phyloP scores from a whole-genome alignment of 257 asterid genomes.

The Henckelia pumila region DNA sequence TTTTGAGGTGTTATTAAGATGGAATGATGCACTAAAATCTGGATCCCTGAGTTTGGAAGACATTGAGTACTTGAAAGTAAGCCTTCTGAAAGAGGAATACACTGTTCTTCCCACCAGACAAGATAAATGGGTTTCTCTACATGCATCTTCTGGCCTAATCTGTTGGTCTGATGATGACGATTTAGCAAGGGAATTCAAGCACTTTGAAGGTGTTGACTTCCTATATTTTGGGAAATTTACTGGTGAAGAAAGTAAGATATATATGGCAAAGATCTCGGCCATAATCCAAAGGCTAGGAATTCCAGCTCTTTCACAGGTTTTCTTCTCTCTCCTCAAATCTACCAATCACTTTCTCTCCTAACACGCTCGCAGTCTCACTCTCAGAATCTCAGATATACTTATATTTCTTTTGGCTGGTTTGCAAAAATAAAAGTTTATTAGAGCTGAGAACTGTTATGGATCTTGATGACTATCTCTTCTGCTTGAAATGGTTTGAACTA shows the following conservation, averaged over 20 bases:
- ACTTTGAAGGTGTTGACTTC: constrained; percentile 60
- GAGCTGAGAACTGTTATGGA: too few relatives aligned
- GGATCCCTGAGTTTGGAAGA: constrained; percentile 73
- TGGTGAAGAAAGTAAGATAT: constrained; percentile 50
- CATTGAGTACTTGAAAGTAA: constrained; percentile 52
- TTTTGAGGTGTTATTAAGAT: constrained; percentile 61
- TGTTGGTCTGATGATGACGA: constrained; percentile 87
- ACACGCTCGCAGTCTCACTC: background rate
- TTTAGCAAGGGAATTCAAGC: constrained; percentile 60
- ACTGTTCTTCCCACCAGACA: constrained; percentile 79
- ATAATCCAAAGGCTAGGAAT: constrained; percentile 60
- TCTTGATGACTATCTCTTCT: too few relatives aligned
- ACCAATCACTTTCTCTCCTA: background rate
- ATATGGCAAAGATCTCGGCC: constrained; percentile 42
- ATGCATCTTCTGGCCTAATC: constrained; percentile 70
- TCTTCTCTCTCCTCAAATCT: constrained; percentile 22
- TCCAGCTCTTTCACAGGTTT: constrained; percentile 76
- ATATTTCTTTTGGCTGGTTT: too few relatives aligned
- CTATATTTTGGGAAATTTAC: constrained; percentile 58
- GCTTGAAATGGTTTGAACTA: too few relatives aligned
- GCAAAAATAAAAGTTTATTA: too few relatives aligned
- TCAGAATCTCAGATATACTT: too few relatives aligned
- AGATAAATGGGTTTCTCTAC: constrained; percentile 94
- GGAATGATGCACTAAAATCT: constrained; percentile 67
- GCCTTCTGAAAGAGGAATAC: constrained; percentile 54